Evolutionary conservation across 768 basidiomycete species (phyloP), one percentile per base, ranked within the genome.

Genomic region (Suillus spraguei): DNA sequence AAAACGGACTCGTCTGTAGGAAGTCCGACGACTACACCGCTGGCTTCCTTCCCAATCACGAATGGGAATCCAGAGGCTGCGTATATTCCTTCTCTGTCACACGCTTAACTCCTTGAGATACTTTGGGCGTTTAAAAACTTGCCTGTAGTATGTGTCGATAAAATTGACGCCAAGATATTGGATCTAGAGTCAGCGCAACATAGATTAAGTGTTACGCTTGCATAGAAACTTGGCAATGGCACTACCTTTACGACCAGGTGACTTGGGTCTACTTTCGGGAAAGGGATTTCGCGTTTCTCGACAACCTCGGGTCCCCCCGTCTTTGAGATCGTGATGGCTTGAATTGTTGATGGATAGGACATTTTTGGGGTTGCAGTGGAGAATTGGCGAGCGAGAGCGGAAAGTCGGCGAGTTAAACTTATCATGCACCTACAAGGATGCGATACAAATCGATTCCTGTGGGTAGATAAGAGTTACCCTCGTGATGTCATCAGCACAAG

Each of bases 141-240:
- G 89, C 85, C 95, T 82, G 71, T 84, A 87, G 74, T 97, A 96
- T 50, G 86, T 87, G 72, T 92, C 91, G 71, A 91, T 94, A 73
- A 91, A 97, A 79, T 97, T 97, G 69, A 97, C 83, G 8, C 92
- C 93, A 10, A 82, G 78, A 68, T 88, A 94, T 67, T 92, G 86
- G 28, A 88, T 80, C 90, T 90, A 70, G 28, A 4, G 55, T 41
- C 47, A 28, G 16, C 59, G 9, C 17, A 39, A 11, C 58, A 68
- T 24, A 38, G 16, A 28, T 39, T 4, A 20, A 39, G 10, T 10
- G 16, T 38, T 56, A 24, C 16, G 28, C 1, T 56, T 9, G 35
- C 38, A 14, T 24, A 39, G 16, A 35, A 8, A 33, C 36, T 13
- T 0, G 50, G n/a, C 5, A 33, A 35, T n/a, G 46, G 42, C 4